phyloP scores from a whole-genome alignment of 208 protist genomes.

The Acanthamoeba quina region DNA sequence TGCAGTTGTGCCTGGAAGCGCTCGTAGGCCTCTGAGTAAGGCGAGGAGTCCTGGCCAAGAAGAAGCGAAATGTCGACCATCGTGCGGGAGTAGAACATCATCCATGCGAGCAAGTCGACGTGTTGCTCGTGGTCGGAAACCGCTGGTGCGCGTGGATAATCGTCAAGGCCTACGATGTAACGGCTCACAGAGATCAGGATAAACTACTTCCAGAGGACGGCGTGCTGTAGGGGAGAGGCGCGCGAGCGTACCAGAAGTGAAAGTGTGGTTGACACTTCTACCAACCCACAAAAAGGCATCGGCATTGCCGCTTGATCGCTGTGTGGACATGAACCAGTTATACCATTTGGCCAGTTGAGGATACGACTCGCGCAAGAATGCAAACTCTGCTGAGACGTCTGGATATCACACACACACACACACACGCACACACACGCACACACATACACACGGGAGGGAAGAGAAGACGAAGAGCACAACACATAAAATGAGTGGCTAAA shows the following conservation, averaged over 20 bases:
- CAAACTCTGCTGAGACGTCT: conserved; percentile 26
- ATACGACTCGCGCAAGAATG: conserved; percentile 77
- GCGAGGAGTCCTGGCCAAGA: conserved; percentile 61
- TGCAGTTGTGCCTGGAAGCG: background rate
- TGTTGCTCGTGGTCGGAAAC: conserved; percentile 84
- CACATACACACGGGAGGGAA: too few relatives aligned
- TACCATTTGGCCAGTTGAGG: conserved; percentile 77
- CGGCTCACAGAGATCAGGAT: background rate
- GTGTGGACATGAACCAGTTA: conserved; percentile 84
- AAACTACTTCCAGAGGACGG: too few relatives aligned
- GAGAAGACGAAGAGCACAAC: background rate
- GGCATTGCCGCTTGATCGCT: conserved; percentile 37
- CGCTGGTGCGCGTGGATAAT: conserved; percentile 88
- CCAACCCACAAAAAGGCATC: conserved; percentile 88
- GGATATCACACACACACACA: too few relatives aligned
- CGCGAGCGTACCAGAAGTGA: conserved; percentile 85
- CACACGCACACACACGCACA: too few relatives aligned
- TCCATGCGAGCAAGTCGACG: conserved; percentile 91
- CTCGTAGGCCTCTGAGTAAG: conserved; percentile 24
- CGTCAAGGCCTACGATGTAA: conserved; percentile 85
- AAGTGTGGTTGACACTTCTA: conserved; percentile 86
- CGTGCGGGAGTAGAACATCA: conserved; percentile 80
- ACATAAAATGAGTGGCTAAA: background rate
- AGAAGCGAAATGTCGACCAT: conserved; percentile 78
- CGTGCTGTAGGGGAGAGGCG: background rate